Evolutionary conservation across 257 asterid genomes (phyloP), one percentile per base, ranked within the genome.

Genomic region (Nicotiana attenuata): DNA sequence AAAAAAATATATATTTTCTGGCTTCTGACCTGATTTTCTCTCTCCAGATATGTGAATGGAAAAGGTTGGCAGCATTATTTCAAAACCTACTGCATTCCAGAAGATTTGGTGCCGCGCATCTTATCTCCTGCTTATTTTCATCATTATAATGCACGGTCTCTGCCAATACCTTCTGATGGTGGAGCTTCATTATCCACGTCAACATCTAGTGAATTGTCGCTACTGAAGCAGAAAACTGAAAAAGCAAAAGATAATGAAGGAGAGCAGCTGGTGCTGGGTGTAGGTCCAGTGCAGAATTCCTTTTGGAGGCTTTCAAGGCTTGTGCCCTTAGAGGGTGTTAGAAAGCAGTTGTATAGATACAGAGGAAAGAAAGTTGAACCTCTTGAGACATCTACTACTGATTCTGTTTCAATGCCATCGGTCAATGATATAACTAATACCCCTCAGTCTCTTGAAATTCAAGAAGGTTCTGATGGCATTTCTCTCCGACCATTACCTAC

Each of bases 91-190:
- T 96, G 99, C 90, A 96, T 96, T 85, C 99, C 99, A 24, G 97
- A 96, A 90, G 99, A 96, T 88, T 87, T 96, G 90, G 99, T 96
- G 83, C 99, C 99, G 78, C 98, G 99, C 67, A 90, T 96, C 85
- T 84, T 96, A 80, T 96, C 99, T 81, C 99, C 99, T n/a, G 98
- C 99, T 82, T 96, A 96, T 89, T 96, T 96, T 90, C 99, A 96
- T 88, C 99, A 96, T 83, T 96, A 96, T 84, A 96, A 91, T 87
- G 87, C 90, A 35, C 91, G 88, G 71, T 78, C 83, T 82, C 85
- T 81, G 53, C 77, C 85, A 61, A 87, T 82, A 64, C 81, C 86
- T 7, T 73, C 90, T 81, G 87, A 84, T 77, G 84, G 45, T 79
- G 96, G 88, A 87, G 84, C 88, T 84, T 88, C 91, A 83, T 81